Conservation (phyloP, 352 stramenopile genomes). For the Phytophthora niederhauseri region DNA sequence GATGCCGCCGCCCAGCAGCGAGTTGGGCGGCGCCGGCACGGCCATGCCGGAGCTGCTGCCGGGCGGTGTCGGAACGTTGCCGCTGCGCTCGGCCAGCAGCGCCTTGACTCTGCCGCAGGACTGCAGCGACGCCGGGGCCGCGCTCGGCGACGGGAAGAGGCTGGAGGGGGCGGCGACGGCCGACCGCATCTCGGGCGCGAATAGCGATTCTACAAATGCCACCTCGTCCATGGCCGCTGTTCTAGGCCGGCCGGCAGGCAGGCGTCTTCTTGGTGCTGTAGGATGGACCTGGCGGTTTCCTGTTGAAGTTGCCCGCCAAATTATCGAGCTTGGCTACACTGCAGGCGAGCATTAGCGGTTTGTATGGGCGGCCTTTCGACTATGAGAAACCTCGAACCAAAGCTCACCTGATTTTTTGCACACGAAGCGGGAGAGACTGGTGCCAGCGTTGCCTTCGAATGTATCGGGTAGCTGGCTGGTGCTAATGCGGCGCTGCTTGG, state of each 20-base stretch:
- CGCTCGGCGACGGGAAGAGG: not conserved
- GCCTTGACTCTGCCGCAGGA: constrained; percentile 33
- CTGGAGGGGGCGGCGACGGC: constrained; percentile 9
- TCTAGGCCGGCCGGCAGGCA: not conserved
- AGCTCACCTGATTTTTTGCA: not conserved
- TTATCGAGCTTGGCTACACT: not conserved
- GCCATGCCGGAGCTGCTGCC: constrained; percentile 10
- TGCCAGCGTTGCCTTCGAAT: not conserved
- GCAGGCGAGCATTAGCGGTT: too few species aligned
- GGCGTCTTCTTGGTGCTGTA: not conserved
- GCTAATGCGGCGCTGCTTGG: not conserved
- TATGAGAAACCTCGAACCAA: not conserved
- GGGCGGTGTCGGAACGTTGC: constrained; percentile 8
- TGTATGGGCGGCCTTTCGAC: too few species aligned
- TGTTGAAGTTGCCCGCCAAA: constrained; percentile 27
- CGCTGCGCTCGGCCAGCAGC: constrained; percentile 14
- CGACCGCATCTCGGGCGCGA: constrained; percentile 55
- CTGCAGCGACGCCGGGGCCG: not conserved
- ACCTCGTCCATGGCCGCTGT: constrained; percentile 53
- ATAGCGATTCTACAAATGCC: constrained; percentile 76
- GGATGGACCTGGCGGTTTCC: constrained; percentile 22
- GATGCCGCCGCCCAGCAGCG: constrained; percentile 42
- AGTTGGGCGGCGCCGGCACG: constrained; percentile 39
- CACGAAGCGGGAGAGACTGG: not conserved
- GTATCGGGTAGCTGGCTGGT: not conserved